These are phyloP conservation scores for Monosporascus sp. DNA, from an alignment of 2,329 filamentous ascomycete species.

Conservation along the genomic window DNA sequence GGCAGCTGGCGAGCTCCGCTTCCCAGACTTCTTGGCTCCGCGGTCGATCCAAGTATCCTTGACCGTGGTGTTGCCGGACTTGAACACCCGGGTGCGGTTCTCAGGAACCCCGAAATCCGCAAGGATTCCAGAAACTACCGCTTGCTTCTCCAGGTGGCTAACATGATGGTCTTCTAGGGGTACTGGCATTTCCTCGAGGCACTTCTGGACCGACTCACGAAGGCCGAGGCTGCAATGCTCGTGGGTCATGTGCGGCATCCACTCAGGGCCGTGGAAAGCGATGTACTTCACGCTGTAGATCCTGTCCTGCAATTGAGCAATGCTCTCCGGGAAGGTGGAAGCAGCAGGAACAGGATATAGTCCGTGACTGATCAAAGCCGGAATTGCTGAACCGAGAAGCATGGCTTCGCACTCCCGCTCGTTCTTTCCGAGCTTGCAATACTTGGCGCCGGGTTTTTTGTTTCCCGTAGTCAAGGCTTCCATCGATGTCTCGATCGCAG, in stretches of 20 bases:
- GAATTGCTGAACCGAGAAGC: slow-evolving; percentile 19
- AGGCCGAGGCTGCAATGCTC: slow-evolving; percentile 16
- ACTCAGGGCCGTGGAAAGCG: slow-evolving; percentile 15
- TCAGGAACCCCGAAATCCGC: background rate
- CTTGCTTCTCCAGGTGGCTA: background rate
- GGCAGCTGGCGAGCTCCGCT: no score
- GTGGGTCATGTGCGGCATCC: slow-evolving; percentile 17
- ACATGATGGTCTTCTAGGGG: slow-evolving; percentile 2
- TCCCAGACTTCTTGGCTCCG: background rate
- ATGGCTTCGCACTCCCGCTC: slow-evolving; percentile 17
- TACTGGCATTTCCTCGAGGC: slow-evolving; percentile 12
- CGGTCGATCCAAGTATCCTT: slow-evolving; percentile 11
- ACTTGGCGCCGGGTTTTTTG: background rate
- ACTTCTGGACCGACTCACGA: slow-evolving; percentile 1
- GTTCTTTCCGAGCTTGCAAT: slow-evolving; percentile 16
- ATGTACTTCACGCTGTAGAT: slow-evolving; percentile 12
- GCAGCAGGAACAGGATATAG: slow-evolving; percentile 18
- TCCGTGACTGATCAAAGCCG: slow-evolving; percentile 6
- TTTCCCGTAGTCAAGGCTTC: slow-evolving; percentile 5
- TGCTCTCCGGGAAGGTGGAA: slow-evolving; percentile 11
- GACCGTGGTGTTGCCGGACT: background rate
- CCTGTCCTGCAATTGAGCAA: slow-evolving; percentile 9
- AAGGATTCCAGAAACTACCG: background rate
- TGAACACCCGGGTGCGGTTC: background rate
- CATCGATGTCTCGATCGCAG: slow-evolving; percentile 7